Percentiles rank a stretch among this genome's conserved stretches.
Conservation (phyloP, 2,329 filamentous ascomycete species). For the Escovopsis weberi region DNA sequence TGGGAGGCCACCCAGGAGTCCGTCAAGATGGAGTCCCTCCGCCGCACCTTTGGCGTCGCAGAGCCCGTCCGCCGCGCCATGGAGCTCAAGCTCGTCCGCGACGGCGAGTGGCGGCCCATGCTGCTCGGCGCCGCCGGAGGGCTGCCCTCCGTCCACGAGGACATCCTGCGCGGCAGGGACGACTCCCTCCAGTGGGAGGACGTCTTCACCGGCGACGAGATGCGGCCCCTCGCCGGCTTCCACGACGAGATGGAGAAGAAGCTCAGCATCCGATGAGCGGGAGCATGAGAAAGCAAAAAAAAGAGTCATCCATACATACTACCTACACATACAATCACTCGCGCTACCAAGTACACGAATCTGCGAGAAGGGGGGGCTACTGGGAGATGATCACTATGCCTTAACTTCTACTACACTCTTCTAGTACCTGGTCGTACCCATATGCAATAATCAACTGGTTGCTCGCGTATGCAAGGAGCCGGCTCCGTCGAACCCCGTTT, state of each 20-base stretch:
- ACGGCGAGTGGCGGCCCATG: conserved; percentile 66
- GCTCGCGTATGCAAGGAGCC: too few relatives aligned
- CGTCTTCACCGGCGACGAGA: conserved; percentile 70
- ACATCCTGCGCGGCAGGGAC: conserved; percentile 73
- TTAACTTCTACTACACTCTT: too few relatives aligned
- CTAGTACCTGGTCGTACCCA: too few relatives aligned
- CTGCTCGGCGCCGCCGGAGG: conserved; percentile 39
- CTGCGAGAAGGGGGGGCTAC: too few relatives aligned
- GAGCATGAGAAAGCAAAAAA: too few relatives aligned
- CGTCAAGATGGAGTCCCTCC: conserved; percentile 77
- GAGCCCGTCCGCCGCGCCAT: conserved; percentile 87
- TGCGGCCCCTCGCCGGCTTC: conserved; percentile 54
- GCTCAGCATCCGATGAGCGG: conserved; percentile 49
- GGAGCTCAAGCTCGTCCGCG: conserved; percentile 80
- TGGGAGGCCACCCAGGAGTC: conserved; percentile 85
- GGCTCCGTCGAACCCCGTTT: too few relatives aligned
- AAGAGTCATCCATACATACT: too few relatives aligned
- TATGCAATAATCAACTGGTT: too few relatives aligned
- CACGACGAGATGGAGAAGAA: conserved; percentile 92
- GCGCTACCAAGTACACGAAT: not conserved
- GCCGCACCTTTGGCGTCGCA: conserved; percentile 77
- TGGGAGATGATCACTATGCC: too few relatives aligned
- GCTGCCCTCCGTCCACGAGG: conserved; percentile 62
- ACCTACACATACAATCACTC: too few relatives aligned
- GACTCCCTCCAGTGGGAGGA: conserved; percentile 81